Base-by-base conservation (phyloP, 2,329 filamentous ascomycete genomes). In the Colletotrichum sojae region DNA sequence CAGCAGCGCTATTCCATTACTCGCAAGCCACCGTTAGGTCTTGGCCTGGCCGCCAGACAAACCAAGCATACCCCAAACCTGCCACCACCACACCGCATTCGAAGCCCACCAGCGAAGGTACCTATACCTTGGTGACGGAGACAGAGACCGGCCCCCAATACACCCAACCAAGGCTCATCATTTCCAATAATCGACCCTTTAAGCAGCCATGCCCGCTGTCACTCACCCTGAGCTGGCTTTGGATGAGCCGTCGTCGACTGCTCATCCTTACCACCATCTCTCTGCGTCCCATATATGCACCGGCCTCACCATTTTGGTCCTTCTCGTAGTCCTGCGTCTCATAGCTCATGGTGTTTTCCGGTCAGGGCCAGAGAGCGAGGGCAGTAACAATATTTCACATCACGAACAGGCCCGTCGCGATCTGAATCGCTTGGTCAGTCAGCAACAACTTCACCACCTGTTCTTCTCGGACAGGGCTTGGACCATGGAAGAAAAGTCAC, bases 131-230 rank as follows among this genome's bases (percentile, higher is more conserved):
- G 36, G 49, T 58, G 36, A 43, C 56, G 66, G 49, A 51, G 20
- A 51, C 27, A 61, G 48, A 59, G 67, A 53, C 31, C n/a, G 31
- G 36, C 67, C 63, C 63, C 57, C 52, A 25, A 46, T 63, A 43
- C 67, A 36, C 54, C 67, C 62, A 53, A 27, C 46, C 52, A 61
- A 69, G 51, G 62, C 56, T 73, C 76, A 76, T 73, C 71, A 78
- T 70, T 71, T 63, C 36, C 57, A 77, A 77, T 74, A 73, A 75
- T 76, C 77, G 76, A 74, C 74, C 73, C 40, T 68, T 68, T 51
- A 63, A 67, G 78, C 77, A 81, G 78, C 69, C 70, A 83, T 83
- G 81, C 80, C 82, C 73, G 76, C 75, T 74, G 73, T 81, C 73
- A 77, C 49, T 64, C 63, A 67, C 51, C 39, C 67, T 70, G 57